phyloP scores from a whole-genome alignment of 805 yeast genomes.

The Suhomyces vadensis region DNA sequence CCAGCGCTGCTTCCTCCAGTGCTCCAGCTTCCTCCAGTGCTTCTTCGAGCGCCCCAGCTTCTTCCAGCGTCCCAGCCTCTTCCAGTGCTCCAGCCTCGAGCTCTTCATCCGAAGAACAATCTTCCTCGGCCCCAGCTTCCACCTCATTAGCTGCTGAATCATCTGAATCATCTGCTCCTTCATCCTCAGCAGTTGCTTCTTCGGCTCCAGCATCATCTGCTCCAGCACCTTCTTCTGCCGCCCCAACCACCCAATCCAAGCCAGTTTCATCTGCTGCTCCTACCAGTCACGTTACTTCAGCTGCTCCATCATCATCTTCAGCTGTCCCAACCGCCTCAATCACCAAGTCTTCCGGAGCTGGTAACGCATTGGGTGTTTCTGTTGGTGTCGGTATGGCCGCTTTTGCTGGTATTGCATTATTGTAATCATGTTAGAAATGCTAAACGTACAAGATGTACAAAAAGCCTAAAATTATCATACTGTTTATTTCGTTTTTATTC shows the following conservation, averaged over 20 bases:
- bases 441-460: background rate
- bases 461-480: background rate
- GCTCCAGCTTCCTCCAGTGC: conserved; percentile 7
- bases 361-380: conserved; percentile 20
- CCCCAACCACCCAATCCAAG: conserved; percentile 6
- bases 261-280: conserved; percentile 8
- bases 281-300: conserved; percentile 3
- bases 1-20: conserved; percentile 14
- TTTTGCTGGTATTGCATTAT: conserved; percentile 24
- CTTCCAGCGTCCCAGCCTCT: conserved; percentile 5
- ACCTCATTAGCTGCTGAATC: conserved; percentile 9
- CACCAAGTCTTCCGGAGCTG: conserved; percentile 16
- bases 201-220: conserved; percentile 7
- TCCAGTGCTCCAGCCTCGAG: conserved; percentile 6
- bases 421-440: conserved; percentile 10
- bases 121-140: conserved; percentile 10
- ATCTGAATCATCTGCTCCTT: conserved; percentile 7
- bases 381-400: conserved; percentile 29
- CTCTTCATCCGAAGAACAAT: conserved; percentile 7
- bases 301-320: conserved; percentile 3
- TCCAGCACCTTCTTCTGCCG: conserved; percentile 9
- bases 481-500: background rate
- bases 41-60: conserved; percentile 2
- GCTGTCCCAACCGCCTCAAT: conserved; percentile 3
- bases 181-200: conserved; percentile 8